These are phyloP conservation scores for Populus pruinosa DNA, from an alignment of 345 rosid genomes.

Conservation along the genomic window DNA sequence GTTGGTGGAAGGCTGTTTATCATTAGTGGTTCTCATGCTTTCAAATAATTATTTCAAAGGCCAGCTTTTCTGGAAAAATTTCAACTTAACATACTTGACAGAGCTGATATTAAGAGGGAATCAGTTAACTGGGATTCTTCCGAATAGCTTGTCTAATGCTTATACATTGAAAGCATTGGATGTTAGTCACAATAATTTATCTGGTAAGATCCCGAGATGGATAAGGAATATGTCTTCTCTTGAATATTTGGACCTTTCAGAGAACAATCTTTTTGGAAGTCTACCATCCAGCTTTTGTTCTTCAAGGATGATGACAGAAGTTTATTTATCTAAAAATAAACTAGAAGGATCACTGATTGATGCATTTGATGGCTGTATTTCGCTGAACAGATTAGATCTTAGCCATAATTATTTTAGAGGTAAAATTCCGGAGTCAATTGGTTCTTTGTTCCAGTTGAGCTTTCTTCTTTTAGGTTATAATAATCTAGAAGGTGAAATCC, in stretches of 20 bases:
- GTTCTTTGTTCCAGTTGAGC: too few species aligned
- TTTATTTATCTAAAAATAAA: slow-evolving; percentile 10
- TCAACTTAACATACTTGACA: neutral
- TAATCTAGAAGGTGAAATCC: neutral
- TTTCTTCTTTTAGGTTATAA: neutral
- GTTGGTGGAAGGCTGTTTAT: too few species aligned
- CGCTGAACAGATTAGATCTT: too few species aligned
- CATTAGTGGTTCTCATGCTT: neutral
- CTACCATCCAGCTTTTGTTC: neutral
- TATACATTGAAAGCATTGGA: neutral
- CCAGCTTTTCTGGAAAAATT: neutral
- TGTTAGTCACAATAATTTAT: neutral
- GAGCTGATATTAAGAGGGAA: neutral
- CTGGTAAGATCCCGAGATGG: neutral
- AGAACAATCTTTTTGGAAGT: neutral
- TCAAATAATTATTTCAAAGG: slow-evolving; percentile 4
- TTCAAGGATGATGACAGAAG: neutral
- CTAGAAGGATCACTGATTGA: neutral
- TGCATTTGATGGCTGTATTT: neutral
- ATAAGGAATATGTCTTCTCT: neutral
- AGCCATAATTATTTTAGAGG: too few species aligned
- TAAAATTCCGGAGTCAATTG: too few species aligned
- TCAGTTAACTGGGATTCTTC: neutral
- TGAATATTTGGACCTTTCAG: neutral
- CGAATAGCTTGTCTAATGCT: neutral